A percentile compares a stretch with the other conserved stretches of the same genome.
These are phyloP conservation scores for Aspergillus amoenus DNA, from an alignment of 2,329 filamentous ascomycete genomes.

Conservation along the genomic window DNA sequence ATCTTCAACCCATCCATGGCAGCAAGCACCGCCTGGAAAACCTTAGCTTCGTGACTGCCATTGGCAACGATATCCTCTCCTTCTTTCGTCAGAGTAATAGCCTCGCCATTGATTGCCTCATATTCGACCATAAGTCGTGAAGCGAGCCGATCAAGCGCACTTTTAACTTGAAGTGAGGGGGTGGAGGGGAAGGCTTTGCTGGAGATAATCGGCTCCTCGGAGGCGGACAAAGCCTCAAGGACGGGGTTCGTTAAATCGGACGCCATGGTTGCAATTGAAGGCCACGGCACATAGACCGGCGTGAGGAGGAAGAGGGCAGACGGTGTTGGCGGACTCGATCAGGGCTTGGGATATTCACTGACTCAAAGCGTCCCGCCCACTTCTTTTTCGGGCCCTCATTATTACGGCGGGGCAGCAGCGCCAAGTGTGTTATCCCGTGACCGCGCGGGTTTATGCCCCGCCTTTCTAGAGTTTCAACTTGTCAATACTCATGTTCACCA, in stretches of 20 bases:
- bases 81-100: constrained; percentile 72
- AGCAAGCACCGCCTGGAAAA: constrained; percentile 71
- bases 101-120: constrained; percentile 77
- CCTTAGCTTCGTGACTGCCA: constrained; percentile 79
- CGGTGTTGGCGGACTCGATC: background rate
- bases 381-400: constrained; percentile 29
- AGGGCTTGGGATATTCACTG: constrained; percentile 16
- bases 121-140: constrained; percentile 87
- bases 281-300: constrained; percentile 24
- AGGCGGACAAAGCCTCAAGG: constrained; percentile 63
- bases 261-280: constrained; percentile 38
- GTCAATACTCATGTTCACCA: background rate
- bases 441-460: constrained; percentile 15
- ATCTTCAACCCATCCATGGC: constrained; percentile 81
- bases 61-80: constrained; percentile 69
- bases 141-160: constrained; percentile 78
- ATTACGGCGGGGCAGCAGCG: constrained; percentile 25
- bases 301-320: constrained; percentile 6
- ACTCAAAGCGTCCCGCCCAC: constrained; percentile 22
- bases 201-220: constrained; percentile 64
- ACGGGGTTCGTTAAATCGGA: constrained; percentile 64
- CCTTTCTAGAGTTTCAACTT: constrained; percentile 4
- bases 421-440: constrained; percentile 26
- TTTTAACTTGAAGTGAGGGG: constrained; percentile 72
- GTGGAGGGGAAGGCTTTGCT: constrained; percentile 66